Conservation (phyloP, 2,329 filamentous ascomycete genomes). For the Sporothrix variecibatus region DNA sequence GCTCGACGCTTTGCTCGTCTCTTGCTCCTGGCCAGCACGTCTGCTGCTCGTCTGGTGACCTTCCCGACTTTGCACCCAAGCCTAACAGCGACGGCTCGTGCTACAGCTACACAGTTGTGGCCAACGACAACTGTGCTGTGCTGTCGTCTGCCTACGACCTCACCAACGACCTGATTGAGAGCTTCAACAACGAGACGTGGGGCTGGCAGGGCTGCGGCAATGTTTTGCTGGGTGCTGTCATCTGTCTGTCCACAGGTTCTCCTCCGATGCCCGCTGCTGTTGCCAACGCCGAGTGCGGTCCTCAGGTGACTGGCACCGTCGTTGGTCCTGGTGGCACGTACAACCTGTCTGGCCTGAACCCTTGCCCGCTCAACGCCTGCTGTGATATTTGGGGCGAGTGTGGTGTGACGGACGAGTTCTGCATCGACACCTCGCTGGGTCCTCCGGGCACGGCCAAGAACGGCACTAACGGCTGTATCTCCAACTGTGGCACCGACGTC, state of each 20-base stretch:
- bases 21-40: conserved; percentile 40
- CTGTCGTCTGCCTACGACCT: conserved; percentile 34
- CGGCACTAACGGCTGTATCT: conserved; percentile 43
- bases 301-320: conserved; percentile 37
- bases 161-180: conserved; percentile 21
- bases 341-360: conserved; percentile 34
- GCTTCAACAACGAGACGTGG: conserved; percentile 44
- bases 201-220: conserved; percentile 41
- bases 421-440: conserved; percentile 33
- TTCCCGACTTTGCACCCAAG: conserved; percentile 41
- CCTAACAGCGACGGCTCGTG: conserved; percentile 42
- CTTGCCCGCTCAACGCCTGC: conserved; percentile 38
- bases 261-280: conserved; percentile 40
- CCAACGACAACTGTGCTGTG: conserved; percentile 39
- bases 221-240: conserved; percentile 34
- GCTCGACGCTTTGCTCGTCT: conserved; percentile 36
- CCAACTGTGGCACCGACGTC: conserved; percentile 45
- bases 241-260: conserved; percentile 41
- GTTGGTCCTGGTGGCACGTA: conserved; percentile 31
- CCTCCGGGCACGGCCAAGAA: conserved; percentile 38
- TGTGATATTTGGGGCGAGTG: conserved; percentile 48
- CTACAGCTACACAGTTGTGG: conserved; percentile 37
- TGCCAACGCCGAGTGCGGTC: conserved; percentile 40
- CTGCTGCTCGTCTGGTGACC: conserved; percentile 42
- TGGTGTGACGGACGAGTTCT: conserved; percentile 48